Conservation (phyloP, 768 basidiomycete species). For the Cytidiella melzeri region DNA sequence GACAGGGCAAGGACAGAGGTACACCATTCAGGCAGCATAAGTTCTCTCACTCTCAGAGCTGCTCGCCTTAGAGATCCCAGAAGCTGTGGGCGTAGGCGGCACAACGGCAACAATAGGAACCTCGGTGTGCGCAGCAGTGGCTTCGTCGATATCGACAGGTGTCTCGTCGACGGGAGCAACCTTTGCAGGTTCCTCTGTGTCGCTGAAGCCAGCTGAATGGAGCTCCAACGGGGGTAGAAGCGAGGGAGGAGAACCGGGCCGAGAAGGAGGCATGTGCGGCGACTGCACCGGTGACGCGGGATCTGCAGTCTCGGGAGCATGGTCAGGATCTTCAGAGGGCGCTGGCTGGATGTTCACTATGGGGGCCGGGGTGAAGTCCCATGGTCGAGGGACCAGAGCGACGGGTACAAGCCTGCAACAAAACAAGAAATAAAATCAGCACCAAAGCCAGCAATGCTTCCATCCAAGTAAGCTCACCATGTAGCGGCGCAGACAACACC, state of each 20-base stretch:
- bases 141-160: slow-evolving; percentile 1
- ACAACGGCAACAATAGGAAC: slow-evolving; percentile 6
- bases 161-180: slow-evolving; percentile 8
- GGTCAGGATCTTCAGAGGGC: slow-evolving; percentile 2
- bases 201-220: neutral
- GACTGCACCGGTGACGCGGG: slow-evolving; percentile 5
- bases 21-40: neutral
- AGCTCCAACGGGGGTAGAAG: slow-evolving; percentile 8
- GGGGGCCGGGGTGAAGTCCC: slow-evolving; percentile 59
- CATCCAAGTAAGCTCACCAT: slow-evolving; percentile 60
- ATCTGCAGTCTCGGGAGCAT: slow-evolving; percentile 5
- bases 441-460: no score
- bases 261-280: slow-evolving; percentile 5
- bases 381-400: slow-evolving; percentile 71
- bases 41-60: neutral
- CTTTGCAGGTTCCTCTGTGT: slow-evolving; percentile 1
- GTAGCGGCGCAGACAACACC: slow-evolving; percentile 88
- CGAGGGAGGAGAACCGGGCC: slow-evolving; percentile 12
- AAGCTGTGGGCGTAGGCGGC: slow-evolving; percentile 10
- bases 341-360: slow-evolving; percentile 11
- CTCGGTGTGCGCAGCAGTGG: neutral
- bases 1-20: neutral
- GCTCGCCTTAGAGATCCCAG: neutral
- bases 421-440: no score
- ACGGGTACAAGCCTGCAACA: slow-evolving; percentile 65